Evolutionary conservation across 805 yeast species (phyloP).

Genomic region (Lipomyces yamadae): DNA sequence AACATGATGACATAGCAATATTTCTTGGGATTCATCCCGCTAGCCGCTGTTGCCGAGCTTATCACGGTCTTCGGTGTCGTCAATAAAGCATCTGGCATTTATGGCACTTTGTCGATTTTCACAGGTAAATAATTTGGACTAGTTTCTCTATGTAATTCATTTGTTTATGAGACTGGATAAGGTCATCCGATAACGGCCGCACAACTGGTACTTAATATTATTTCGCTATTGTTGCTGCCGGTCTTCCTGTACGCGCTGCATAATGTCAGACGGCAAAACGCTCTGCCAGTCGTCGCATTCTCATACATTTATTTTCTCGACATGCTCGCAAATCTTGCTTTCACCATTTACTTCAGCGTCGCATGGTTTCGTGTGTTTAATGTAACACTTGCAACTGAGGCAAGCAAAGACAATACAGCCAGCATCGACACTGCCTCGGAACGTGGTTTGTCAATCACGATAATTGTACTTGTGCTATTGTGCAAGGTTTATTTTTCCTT

Average conservation of each 20-base stretch:
- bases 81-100: slow-evolving; percentile 87
- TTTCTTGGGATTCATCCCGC: slow-evolving; percentile 73
- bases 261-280: slow-evolving; percentile 58
- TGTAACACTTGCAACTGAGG: background rate
- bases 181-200: slow-evolving; percentile 82
- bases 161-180: background rate
- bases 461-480: slow-evolving; percentile 33
- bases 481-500: slow-evolving; percentile 38
- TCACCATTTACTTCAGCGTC: slow-evolving; percentile 72
- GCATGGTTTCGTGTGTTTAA: slow-evolving; percentile 63
- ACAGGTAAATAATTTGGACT: slow-evolving; percentile 50
- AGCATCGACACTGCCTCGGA: slow-evolving; percentile 34
- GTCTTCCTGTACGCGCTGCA: slow-evolving; percentile 65
- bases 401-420: slow-evolving; percentile 13
- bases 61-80: slow-evolving; percentile 74
- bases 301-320: slow-evolving; percentile 69
- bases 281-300: slow-evolving; percentile 65
- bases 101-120: slow-evolving; percentile 81
- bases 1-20: slow-evolving; percentile 18
- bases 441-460: slow-evolving; percentile 38
- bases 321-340: slow-evolving; percentile 66
- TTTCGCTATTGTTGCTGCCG: slow-evolving; percentile 66
- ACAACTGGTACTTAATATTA: slow-evolving; percentile 79
- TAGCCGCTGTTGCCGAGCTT: slow-evolving; percentile 85
- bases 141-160: background rate